Percentiles rank a stretch among this genome's conserved stretches.
These are phyloP conservation scores for Ensete glaucum DNA, from an alignment of 176 grass and related monocot genomes.

Conservation along the genomic window DNA sequence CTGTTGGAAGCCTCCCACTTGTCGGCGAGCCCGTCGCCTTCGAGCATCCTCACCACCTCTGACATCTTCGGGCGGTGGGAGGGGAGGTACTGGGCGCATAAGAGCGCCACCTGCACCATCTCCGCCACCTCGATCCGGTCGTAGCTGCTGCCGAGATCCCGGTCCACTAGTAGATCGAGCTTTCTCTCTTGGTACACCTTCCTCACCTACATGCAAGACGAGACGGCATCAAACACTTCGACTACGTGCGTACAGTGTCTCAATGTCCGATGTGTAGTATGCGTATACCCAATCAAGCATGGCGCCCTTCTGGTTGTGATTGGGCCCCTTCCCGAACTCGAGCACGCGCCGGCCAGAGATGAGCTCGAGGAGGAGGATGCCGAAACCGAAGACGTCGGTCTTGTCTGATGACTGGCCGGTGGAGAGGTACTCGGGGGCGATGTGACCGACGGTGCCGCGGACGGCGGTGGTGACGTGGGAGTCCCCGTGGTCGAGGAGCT, in stretches of 20 bases:
- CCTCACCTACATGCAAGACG: slow-evolving; percentile 34
- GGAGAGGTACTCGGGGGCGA: slow-evolving; percentile 58
- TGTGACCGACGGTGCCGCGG: slow-evolving; percentile 54
- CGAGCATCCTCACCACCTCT: slow-evolving; percentile 68
- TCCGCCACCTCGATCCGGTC: slow-evolving; percentile 65
- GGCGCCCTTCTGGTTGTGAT: slow-evolving; percentile 25
- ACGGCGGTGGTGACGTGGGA: slow-evolving; percentile 67
- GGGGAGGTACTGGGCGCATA: slow-evolving; percentile 66
- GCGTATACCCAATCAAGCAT: slow-evolving; percentile 55
- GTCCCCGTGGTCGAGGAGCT: slow-evolving; percentile 68
- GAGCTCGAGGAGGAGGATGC: slow-evolving; percentile 53
- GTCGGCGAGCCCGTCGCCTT: slow-evolving; percentile 66
- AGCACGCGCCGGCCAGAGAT: slow-evolving; percentile 50
- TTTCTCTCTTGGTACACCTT: slow-evolving; percentile 70
- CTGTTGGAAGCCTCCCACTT: slow-evolving; percentile 62
- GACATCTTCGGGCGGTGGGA: slow-evolving; percentile 67
- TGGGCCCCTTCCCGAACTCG: slow-evolving; percentile 35
- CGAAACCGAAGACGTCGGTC: slow-evolving; percentile 64
- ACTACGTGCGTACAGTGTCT: not conserved
- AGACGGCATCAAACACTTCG: not conserved
- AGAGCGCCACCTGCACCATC: slow-evolving; percentile 58
- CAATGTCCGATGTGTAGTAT: not conserved
- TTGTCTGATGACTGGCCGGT: slow-evolving; percentile 61
- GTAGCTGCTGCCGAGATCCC: slow-evolving; percentile 41
- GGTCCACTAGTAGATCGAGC: slow-evolving; percentile 46